phyloP scores from a whole-genome alignment of 306 rosid species.

The Acacia melanoxylon region DNA sequence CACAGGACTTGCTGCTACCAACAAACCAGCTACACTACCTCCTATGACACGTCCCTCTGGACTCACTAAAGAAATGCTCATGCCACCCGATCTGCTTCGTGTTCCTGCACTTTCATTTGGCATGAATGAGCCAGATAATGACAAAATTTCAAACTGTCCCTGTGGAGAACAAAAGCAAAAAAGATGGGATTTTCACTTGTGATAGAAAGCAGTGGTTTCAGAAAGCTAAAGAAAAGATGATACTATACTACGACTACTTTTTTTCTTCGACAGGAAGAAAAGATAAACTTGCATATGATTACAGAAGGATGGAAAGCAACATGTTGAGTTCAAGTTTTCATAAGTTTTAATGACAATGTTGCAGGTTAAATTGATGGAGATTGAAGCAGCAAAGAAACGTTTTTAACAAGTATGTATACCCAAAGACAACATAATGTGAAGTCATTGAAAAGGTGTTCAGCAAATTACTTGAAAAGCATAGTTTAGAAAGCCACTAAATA shows the following conservation, averaged over 20 bases:
- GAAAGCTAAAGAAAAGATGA: background rate
- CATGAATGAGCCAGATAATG: constrained; percentile 91
- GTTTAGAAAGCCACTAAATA: background rate
- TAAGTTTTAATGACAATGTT: background rate
- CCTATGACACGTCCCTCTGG: constrained; percentile 97
- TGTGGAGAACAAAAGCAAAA: constrained; percentile 34
- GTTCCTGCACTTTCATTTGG: constrained; percentile 86
- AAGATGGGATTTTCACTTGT: constrained; percentile 4
- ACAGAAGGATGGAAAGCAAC: constrained; percentile 15
- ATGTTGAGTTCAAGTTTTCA: constrained; percentile 9
- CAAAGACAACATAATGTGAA: background rate
- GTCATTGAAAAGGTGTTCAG: background rate
- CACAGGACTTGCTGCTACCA: constrained; percentile 94
- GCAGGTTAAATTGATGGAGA: background rate
- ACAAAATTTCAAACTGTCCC: constrained; percentile 94
- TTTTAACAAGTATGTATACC: background rate
- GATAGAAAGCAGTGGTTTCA: constrained; percentile 4
- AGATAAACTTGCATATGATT: background rate
- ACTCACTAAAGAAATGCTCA: constrained; percentile 91
- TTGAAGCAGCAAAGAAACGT: background rate
- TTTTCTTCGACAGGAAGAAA: too few relatives aligned
- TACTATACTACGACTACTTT: background rate
- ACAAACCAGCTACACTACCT: constrained; percentile 90
- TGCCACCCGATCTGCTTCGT: constrained; percentile 93
- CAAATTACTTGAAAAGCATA: too few relatives aligned